phyloP scores from a whole-genome alignment of 73 alveolate species.

The Durusdinium trenchii region DNA sequence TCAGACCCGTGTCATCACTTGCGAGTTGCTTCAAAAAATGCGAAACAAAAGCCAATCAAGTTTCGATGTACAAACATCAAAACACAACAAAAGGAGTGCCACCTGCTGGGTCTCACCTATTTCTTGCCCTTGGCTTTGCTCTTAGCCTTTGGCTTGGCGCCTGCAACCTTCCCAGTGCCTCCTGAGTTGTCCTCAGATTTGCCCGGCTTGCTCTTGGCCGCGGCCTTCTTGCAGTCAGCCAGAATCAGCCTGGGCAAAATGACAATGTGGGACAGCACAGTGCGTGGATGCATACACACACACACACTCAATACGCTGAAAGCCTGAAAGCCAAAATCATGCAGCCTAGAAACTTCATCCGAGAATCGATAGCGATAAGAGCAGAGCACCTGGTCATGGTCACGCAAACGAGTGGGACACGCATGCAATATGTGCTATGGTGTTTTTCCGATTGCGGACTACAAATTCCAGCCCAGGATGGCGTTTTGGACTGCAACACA shows the following conservation, averaged over 20 bases:
- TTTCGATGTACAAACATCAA: no score
- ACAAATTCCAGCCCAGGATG: no score
- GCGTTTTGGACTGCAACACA: no score
- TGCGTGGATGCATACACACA: no score
- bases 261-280: no score
- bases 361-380: conserved; percentile 39
- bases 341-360: conserved; percentile 29
- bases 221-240: background rate
- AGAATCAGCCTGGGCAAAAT: background rate
- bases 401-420: no score
- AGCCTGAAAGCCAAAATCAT: background rate
- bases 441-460: background rate
- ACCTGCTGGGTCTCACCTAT: no score
- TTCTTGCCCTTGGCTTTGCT: background rate
- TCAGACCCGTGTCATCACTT: no score
- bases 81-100: no score
- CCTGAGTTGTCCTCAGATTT: background rate
- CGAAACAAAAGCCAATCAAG: no score
- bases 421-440: background rate
- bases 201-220: background rate
- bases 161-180: background rate
- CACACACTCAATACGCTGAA: background rate
- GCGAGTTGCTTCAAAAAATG: no score
- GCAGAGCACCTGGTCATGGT: background rate
- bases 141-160: background rate